Evolutionary conservation across 352 stramenopile species (phyloP).

Genomic region (Phytophthora cryptogea): DNA sequence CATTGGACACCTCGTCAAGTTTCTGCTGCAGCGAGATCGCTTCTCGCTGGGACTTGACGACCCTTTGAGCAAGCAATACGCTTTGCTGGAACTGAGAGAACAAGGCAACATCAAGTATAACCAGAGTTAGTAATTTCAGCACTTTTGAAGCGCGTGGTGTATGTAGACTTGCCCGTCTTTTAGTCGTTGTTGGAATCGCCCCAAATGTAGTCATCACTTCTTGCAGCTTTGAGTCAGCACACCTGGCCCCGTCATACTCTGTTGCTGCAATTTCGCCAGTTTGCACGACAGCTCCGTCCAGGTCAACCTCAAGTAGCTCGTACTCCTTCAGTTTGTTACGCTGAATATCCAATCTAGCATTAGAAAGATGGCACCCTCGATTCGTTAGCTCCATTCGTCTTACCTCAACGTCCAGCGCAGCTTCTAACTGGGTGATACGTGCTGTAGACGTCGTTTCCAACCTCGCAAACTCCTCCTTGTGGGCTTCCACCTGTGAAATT

Average conservation of each 20-base stretch:
- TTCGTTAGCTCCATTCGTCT: not conserved
- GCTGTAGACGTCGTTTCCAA: constrained; percentile 72
- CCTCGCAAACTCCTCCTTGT: constrained; percentile 71
- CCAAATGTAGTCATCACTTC: constrained; percentile 65
- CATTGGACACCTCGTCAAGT: constrained; percentile 33
- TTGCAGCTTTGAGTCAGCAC: constrained; percentile 28
- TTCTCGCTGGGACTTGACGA: constrained; percentile 71
- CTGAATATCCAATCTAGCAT: constrained; percentile 23
- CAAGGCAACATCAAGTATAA: not conserved
- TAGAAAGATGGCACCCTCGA: not conserved
- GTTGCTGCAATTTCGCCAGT: constrained; percentile 46
- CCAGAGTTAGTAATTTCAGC: not conserved
- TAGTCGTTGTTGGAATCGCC: constrained; percentile 66
- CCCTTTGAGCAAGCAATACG: constrained; percentile 64
- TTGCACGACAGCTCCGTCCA: constrained; percentile 71
- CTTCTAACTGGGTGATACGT: constrained; percentile 60
- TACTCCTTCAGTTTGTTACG: constrained; percentile 69
- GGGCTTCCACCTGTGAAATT: constrained; percentile 51
- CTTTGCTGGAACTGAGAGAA: constrained; percentile 71
- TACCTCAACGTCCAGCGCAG: constrained; percentile 60
- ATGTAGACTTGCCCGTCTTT: constrained; percentile 52
- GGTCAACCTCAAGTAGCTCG: constrained; percentile 72
- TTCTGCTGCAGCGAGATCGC: constrained; percentile 45
- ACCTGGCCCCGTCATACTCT: not conserved
- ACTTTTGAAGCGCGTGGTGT: not conserved